Evolutionary conservation across 495 filamentous ascomycete genomes (phyloP).

Genomic region (Pyrenula massariospora): DNA sequence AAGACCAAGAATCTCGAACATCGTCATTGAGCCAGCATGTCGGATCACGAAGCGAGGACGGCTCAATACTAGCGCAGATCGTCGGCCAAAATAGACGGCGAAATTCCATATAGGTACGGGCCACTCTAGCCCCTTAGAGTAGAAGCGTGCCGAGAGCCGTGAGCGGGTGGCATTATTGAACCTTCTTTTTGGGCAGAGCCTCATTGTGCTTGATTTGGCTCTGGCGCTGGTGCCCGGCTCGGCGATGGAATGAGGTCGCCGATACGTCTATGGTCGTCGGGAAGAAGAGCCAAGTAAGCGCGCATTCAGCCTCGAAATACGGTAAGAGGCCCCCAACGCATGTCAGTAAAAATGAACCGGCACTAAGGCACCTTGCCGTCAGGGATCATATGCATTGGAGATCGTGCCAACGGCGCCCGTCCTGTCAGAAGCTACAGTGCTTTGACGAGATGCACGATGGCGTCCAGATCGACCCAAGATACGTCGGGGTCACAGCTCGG

Average conservation of each 20-base stretch:
- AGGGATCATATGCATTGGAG: neutral
- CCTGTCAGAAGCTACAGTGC: neutral
- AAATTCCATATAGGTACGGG: neutral
- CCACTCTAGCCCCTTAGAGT: neutral
- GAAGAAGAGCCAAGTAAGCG: neutral
- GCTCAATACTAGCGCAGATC: neutral
- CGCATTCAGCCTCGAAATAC: neutral
- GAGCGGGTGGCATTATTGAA: neutral
- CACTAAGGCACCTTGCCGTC: neutral
- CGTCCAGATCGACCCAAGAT: neutral
- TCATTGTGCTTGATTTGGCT: neutral
- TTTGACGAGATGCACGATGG: neutral
- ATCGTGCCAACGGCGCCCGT: neutral
- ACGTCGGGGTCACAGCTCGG: neutral
- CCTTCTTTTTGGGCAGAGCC: neutral
- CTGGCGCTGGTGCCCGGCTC: no score
- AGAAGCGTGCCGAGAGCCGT: neutral
- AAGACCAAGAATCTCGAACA: neutral
- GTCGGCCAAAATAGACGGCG: neutral
- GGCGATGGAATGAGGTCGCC: no score
- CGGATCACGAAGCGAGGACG: neutral
- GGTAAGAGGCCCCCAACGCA: neutral
- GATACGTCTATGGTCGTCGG: neutral
- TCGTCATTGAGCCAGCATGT: neutral
- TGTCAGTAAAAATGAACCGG: neutral